A percentile compares a stretch with the other conserved stretches of the same genome.
Conservation (phyloP, 192 early-diverging fungal genomes). For the Lobosporangium transversale region DNA sequence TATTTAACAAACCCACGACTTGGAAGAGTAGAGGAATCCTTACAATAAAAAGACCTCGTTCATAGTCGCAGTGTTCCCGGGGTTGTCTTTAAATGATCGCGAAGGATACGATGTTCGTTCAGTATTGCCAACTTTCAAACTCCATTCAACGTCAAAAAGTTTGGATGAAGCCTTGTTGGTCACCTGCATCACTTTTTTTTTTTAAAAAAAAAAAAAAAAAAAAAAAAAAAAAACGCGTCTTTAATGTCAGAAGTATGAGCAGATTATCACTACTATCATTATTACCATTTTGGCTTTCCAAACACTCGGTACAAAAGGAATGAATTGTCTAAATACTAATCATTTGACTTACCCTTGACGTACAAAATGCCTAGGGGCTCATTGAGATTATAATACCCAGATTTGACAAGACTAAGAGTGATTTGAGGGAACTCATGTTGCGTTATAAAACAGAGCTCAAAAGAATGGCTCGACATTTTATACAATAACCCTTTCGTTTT, state of each 20-base stretch:
- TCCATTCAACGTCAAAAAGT: slow-evolving; percentile 43
- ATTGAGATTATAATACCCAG: neutral
- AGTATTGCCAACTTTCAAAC: slow-evolving; percentile 17
- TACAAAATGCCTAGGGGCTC: slow-evolving; percentile 25
- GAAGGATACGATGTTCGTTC: slow-evolving; percentile 27
- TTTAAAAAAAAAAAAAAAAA: neutral
- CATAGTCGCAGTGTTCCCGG: slow-evolving; percentile 44
- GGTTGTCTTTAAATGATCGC: slow-evolving; percentile 43
- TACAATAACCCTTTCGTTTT: neutral
- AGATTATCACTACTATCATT: too few species aligned
- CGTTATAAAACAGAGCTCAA: too few species aligned
- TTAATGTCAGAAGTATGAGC: too few species aligned
- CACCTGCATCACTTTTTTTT: slow-evolving; percentile 27
- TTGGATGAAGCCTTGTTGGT: slow-evolving; percentile 37
- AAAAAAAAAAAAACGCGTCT: neutral
- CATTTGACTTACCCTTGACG: slow-evolving; percentile 21
- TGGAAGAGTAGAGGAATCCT: slow-evolving; percentile 3
- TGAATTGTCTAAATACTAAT: neutral
- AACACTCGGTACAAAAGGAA: neutral
- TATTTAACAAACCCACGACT: too few species aligned
- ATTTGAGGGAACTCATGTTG: too few species aligned
- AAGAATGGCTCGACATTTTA: too few species aligned
- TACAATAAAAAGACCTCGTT: slow-evolving; percentile 51
- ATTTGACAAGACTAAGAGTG: slow-evolving; percentile 2
- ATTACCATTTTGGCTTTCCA: neutral